Evolutionary conservation across 345 rosid genomes (phyloP), one percentile per base, ranked within the genome.

Genomic region (Linum trigynum): DNA sequence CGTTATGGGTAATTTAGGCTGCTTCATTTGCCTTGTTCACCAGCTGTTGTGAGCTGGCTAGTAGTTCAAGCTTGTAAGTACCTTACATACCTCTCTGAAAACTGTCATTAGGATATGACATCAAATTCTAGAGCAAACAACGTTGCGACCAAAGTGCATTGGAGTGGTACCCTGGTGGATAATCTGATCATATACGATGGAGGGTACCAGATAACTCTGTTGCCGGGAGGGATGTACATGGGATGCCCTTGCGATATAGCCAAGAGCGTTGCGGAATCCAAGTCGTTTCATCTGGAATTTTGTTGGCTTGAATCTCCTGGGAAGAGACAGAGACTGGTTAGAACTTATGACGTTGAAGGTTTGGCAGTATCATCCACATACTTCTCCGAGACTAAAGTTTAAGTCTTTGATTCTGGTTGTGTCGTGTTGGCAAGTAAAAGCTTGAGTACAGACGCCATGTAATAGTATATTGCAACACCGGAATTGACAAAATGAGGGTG

Each of bases 211-310:
- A 71, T 82, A 41, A 80, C 84, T 1, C 48, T 88, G 62, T 74
- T 92, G 72, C 97, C 96, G 0, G 96, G 96, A 60, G 96, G 97
- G 56, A 86, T 90, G 90, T 87, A 88, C 77, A 79, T 86, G 86
- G 98, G 98, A 69, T 92, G 77, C 65, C 96, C 96, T 0, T 77
- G 83, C 39, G 81, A 88, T 51, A 73, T 90, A 32, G 80, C 89
- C 0, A 90, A 81, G 78, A 71, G 81, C 61, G 83, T 90, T 32
- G 85, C 86, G 15, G 91, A 86, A 62, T 76, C 84, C 4, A 85
- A 75, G 78, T 82, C 96, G 1, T 92, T 92, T 69, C 98, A 90
- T 74, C 74, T 90, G 67, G 96, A 90, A 67, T 88, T 92, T 65
- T 84, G 97, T 70, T 89, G 96, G 98, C 81, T 86, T 9, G 94